phyloP scores from a whole-genome alignment of 1,284 basidiomycete species.

The Cryptococcus sp. region DNA sequence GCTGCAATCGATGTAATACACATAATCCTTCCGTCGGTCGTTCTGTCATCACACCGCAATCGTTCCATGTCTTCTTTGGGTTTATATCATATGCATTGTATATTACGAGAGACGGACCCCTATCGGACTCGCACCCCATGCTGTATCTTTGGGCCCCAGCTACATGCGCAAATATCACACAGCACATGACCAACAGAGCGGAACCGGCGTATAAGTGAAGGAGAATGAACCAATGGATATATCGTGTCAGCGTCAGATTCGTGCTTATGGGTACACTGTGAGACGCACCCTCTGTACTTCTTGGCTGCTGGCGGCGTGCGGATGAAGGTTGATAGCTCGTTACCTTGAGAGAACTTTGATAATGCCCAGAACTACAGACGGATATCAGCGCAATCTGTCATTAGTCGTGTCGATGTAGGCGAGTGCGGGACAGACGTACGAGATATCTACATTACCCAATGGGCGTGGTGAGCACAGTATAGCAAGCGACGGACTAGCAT shows the following conservation, averaged over 20 bases:
- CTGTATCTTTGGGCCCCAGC: constrained; percentile 32
- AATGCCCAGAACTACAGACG: constrained; percentile 40
- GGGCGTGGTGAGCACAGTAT: not conserved
- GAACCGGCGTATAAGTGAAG: not conserved
- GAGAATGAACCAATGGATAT: not conserved
- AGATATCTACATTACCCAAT: constrained; percentile 8
- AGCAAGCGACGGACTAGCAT: not conserved
- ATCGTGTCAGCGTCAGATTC: not conserved
- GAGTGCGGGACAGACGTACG: not conserved
- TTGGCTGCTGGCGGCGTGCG: constrained; percentile 37
- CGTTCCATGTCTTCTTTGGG: not conserved
- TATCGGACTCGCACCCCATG: constrained; percentile 22
- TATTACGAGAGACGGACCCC: not conserved
- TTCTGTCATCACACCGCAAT: too few relatives aligned
- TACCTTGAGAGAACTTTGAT: constrained; percentile 43
- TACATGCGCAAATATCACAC: constrained; percentile 2
- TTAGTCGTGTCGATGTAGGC: too few relatives aligned
- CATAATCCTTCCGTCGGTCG: too few relatives aligned
- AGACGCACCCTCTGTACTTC: constrained; percentile 50
- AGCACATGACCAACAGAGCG: not conserved
- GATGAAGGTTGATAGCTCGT: constrained; percentile 34
- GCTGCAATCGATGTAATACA: too few relatives aligned
- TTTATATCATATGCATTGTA: not conserved
- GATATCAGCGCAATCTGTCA: not conserved
- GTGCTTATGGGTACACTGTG: not conserved